Evolutionary conservation across 139 green algal genomes (phyloP).

Genomic region (Chlorella sorokiniana): DNA sequence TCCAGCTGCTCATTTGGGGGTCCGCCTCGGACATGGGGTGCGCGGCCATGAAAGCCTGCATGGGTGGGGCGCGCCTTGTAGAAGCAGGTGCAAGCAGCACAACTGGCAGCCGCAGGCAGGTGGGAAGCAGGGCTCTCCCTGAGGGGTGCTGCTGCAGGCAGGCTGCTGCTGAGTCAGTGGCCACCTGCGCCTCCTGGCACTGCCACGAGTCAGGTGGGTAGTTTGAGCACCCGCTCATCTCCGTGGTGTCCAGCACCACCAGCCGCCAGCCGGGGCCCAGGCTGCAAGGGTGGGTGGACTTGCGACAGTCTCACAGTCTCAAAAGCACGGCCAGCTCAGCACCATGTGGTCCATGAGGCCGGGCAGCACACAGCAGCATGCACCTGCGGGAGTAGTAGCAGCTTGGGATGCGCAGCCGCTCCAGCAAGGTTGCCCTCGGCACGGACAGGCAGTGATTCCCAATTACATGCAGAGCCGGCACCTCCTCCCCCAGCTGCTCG

Average conservation of each 20-base stretch:
- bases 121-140: neutral
- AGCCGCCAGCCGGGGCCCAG: conserved; percentile 62
- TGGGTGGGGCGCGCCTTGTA: neutral
- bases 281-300: neutral
- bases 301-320: neutral
- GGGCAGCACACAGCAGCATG: neutral
- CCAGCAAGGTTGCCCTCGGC: conserved; percentile 40
- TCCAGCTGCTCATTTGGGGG: conserved; percentile 67
- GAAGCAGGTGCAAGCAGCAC: neutral
- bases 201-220: conserved; percentile 37
- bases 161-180: neutral
- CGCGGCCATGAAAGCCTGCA: conserved; percentile 39
- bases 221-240: conserved; percentile 62
- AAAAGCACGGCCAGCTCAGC: neutral
- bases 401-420: conserved; percentile 45
- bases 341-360: neutral
- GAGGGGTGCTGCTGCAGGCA: neutral
- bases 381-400: conserved; percentile 56
- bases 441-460: conserved; percentile 77
- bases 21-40: conserved; percentile 53
- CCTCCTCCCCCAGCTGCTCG: neutral
- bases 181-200: conserved; percentile 46
- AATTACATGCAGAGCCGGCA: conserved; percentile 59
- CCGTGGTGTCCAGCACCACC: conserved; percentile 79
- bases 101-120: neutral